Conservation (phyloP, 768 basidiomycete species). For the Austroboletus festivus region DNA sequence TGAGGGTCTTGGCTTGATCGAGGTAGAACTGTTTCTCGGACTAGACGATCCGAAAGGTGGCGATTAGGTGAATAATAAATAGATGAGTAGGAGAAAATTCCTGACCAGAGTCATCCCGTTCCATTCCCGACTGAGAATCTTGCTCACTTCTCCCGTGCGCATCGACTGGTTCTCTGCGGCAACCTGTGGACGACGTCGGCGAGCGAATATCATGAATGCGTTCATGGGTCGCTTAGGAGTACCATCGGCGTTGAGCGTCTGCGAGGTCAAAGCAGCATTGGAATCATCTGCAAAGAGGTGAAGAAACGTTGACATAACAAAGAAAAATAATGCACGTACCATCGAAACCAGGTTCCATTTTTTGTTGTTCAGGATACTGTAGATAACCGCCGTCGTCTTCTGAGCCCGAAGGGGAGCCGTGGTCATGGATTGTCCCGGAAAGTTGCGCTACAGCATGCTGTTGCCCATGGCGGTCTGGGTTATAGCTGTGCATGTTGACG, state of each 20-base stretch:
- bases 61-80: slow-evolving; percentile 16
- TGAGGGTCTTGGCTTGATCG: slow-evolving; percentile 80
- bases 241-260: slow-evolving; percentile 81
- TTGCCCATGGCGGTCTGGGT: slow-evolving; percentile 18
- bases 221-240: slow-evolving; percentile 92
- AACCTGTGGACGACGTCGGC: slow-evolving; percentile 77
- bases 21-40: slow-evolving; percentile 84
- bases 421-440: slow-evolving; percentile 36
- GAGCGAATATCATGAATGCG: slow-evolving; percentile 91
- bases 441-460: slow-evolving; percentile 29
- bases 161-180: slow-evolving; percentile 84
- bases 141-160: slow-evolving; percentile 89
- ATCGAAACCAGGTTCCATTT: slow-evolving; percentile 43
- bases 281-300: slow-evolving; percentile 34
- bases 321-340: slow-evolving; percentile 33
- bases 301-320: slow-evolving; percentile 14
- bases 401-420: slow-evolving; percentile 53
- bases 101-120: slow-evolving; percentile 71
- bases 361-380: slow-evolving; percentile 34
- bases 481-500: slow-evolving; percentile 30
- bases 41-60: slow-evolving; percentile 35
- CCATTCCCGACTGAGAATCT: slow-evolving; percentile 86
- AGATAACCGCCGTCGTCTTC: slow-evolving; percentile 47
- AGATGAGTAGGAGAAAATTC: slow-evolving; percentile 12
- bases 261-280: slow-evolving; percentile 57